Evolutionary conservation across 2,329 filamentous ascomycete species (phyloP), one percentile per base, ranked within the genome.

Genomic region (Chaetomium globosum): DNA sequence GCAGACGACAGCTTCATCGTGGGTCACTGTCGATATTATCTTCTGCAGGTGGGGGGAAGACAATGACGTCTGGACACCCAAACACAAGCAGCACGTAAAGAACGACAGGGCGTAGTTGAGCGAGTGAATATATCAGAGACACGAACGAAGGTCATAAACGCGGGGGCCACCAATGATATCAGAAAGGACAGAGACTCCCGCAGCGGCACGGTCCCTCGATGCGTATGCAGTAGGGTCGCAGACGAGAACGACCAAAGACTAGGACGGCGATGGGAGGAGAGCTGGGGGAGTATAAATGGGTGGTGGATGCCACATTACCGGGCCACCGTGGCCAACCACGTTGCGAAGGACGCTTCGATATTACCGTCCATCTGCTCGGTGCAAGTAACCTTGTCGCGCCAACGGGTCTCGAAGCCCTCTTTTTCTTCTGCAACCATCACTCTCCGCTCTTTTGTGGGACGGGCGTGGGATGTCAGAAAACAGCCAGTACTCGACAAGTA

Each of bases 1-100:
- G 68, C 63, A 28, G 65, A 64, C 12, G 68, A 70, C 64, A 72
- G 61, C 67, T 69, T 74, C 73, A 75, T 75, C 13, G 52, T 68
- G 55, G 57, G 13, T 21, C 48, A 46, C 59, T 62, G 49, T 33
- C 30, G 64, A 59, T 31, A 46, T 7, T 67, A 64, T 64, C 63
- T 53, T 55, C 59, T 64, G 64, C 31, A 28, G 31, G 54, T 43
- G 12, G 31, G 43, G 43, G 39, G 19, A 63, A 51, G 54, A 48
- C 16, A 56, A 46, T 60, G 58, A 28, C 10, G 23, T 28, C 48
- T 49, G 30, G 56, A 36, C 62, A 51, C 31, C 31, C 56, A 49
- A 51, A 19, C 28, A 46, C 13, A 58, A 36, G 51, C 23, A 23
- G 33, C 54, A 56, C 31, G 23, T 9, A 65, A 46, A 33, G 67